Conservation (phyloP, 1,284 basidiomycete genomes). For the Pseudozyma thailandica region DNA sequence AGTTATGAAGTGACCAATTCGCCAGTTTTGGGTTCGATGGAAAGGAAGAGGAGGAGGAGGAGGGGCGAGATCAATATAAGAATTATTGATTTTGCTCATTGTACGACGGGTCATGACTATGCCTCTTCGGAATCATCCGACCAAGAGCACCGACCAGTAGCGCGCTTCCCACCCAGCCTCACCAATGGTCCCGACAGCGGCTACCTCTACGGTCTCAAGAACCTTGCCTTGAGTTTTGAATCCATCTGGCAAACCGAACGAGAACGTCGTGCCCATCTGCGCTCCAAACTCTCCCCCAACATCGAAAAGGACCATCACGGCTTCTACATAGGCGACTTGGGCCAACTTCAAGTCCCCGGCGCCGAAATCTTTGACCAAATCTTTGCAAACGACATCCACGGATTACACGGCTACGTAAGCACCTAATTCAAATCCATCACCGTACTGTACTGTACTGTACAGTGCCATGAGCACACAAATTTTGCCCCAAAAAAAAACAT, state of each 20-base stretch:
- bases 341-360: conserved; percentile 56
- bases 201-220: conserved; percentile 90
- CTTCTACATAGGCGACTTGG: conserved; percentile 46
- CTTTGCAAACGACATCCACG: conserved; percentile 56
- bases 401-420: conserved; percentile 55
- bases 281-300: background rate
- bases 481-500: too few relatives aligned
- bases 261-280: conserved; percentile 25
- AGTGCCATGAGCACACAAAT: too few relatives aligned
- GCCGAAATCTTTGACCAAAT: conserved; percentile 66
- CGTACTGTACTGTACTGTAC: too few relatives aligned
- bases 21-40: too few relatives aligned
- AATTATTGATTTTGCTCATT: conserved; percentile 98
- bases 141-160: conserved; percentile 43
- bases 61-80: conserved; percentile 90
- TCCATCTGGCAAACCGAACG: conserved; percentile 64
- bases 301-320: conserved; percentile 32
- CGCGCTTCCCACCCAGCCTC: conserved; percentile 85
- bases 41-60: conserved; percentile 25
- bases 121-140: conserved; percentile 70
- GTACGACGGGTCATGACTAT: conserved; percentile 94
- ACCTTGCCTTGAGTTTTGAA: conserved; percentile 77
- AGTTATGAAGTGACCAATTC: too few relatives aligned
- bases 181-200: conserved; percentile 89
- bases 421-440: conserved; percentile 19